Evolutionary conservation across 78 protist genomes (phyloP).

Genomic region (Dictyostelium discoideum): dicty_2.7 NC_007089.4:2053501-2054000

Average conservation of each 20-base stretch:
- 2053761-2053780: constrained; percentile 39
- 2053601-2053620: neutral
- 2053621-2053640: constrained; percentile 17
- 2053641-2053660: constrained; percentile 11
- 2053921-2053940: constrained; percentile 15
- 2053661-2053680: constrained; percentile 39
- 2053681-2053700: constrained; percentile 10
- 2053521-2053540: constrained; percentile 30
- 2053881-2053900: neutral
- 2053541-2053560: constrained; percentile 16
- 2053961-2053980: constrained; percentile 36
- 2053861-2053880: neutral
- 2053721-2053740: neutral
- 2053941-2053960: constrained; percentile 26
- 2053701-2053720: constrained; percentile 26
- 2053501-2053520: constrained; percentile 23
- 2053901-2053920: constrained; percentile 25
- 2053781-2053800: constrained; percentile 9
- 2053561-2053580: constrained; percentile 11
- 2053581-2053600: constrained; percentile 37
- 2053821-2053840: neutral
- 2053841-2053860: neutral
- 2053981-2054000: constrained; percentile 28
- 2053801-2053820: constrained; percentile 9
- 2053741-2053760: constrained; percentile 20